phyloP scores from a whole-genome alignment of 176 grass and related monocot species.

The Oryza meyeriana region DNA sequence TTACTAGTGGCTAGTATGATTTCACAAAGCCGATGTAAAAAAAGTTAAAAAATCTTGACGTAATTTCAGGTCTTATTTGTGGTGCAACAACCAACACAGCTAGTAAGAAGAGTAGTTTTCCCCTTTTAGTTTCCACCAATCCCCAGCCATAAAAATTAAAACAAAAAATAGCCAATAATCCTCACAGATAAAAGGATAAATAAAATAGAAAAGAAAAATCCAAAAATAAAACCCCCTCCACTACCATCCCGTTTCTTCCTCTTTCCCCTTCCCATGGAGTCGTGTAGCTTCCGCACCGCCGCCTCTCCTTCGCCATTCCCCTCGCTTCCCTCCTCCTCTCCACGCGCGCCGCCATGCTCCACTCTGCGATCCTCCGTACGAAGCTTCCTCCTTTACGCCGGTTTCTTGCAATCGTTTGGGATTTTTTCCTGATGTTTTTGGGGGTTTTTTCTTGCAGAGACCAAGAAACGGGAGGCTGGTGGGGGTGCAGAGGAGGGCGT shows the following conservation, averaged over 20 bases:
- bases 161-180: neutral
- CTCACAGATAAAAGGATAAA: neutral
- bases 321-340: conserved; percentile 33
- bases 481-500: conserved; percentile 52
- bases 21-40: neutral
- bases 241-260: conserved; percentile 5
- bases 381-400: neutral
- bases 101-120: neutral
- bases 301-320: conserved; percentile 52
- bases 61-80: neutral
- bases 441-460: conserved; percentile 27
- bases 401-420: conserved; percentile 4
- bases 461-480: conserved; percentile 36
- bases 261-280: conserved; percentile 53
- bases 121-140: neutral
- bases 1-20: neutral
- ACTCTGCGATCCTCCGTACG: conserved; percentile 26
- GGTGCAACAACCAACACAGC: neutral
- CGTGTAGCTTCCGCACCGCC: conserved; percentile 55
- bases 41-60: neutral
- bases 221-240: conserved; percentile 36
- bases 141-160: conserved; percentile 33
- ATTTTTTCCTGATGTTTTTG: conserved; percentile 9
- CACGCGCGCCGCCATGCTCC: conserved; percentile 13
- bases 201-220: neutral